Base-by-base conservation (phyloP, 257 asterid species). In the Leonotis leonurus region DNA sequence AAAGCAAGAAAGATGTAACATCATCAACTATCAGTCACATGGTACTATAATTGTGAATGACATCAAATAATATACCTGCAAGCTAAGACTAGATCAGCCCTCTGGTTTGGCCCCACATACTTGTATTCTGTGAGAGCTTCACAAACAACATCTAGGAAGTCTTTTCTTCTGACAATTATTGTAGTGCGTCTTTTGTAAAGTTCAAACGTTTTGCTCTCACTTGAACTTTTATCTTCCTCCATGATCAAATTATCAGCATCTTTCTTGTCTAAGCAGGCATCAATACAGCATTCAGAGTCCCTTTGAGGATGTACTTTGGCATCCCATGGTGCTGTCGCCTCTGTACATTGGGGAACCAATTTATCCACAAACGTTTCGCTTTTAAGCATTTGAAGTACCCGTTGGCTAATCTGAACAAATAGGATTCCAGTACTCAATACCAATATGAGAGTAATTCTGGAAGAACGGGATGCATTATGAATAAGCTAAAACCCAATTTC, bases 101-200 rank as follows among this genome's bases (percentile, higher is more conserved):
- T 85, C 79, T 93, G 99, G 69, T 93, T 83, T 53, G 90, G 95
- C 37, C 97, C 99, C 67, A 93, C 82, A 70, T 89, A 93, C 80
- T 93, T 93, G 80, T 93, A 93, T 73, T 89, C 97, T 0, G 94
- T 76, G 68, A 93, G 97, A 60, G 95, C 94, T 69, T 84, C 85
- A 51, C 94, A 87, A 14, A 85, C 90, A 58, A 87, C 87, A 78
- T 89, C 90, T 13, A 93, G 80, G 62, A 93, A 93, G 1, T 64
- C 18, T 63, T 73, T 80, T 64, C 99, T 85, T 63, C 81, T 70
- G 40, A 93, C 86, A 46, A 89, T 77, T 16, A 74, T 74, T 24
- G 96, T 89, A n/a, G 97, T 89, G 68, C 96, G 97, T 55, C 81
- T 81, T 78, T 93, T 93, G 83, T 93, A 93, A 69, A 76, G 62